Conservation (phyloP, 805 yeast genomes). For the Jamesozyma piceae region DNA sequence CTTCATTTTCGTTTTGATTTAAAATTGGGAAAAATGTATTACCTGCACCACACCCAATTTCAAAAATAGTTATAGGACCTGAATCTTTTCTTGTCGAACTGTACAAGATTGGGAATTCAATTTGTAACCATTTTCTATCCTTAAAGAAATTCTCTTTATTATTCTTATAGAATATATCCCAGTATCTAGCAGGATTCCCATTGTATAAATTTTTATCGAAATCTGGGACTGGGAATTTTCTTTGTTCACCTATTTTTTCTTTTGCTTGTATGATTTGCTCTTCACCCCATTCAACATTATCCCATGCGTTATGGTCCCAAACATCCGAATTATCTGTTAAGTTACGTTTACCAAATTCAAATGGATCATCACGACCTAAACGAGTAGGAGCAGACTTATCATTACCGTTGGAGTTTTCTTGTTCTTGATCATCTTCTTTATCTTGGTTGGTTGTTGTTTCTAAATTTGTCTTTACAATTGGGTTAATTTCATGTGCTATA, state of each 20-base stretch:
- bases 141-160: slow-evolving; percentile 91
- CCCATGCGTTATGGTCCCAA: slow-evolving; percentile 89
- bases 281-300: slow-evolving; percentile 95
- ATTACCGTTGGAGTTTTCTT: too few relatives aligned
- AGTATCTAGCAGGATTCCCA: slow-evolving; percentile 80
- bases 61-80: slow-evolving; percentile 68
- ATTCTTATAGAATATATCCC: slow-evolving; percentile 90
- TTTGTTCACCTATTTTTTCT: slow-evolving; percentile 63
- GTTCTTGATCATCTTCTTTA: slow-evolving; percentile 6
- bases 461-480: slow-evolving; percentile 1
- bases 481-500: slow-evolving; percentile 17
- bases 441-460: neutral
- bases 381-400: slow-evolving; percentile 34
- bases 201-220: slow-evolving; percentile 74
- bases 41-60: slow-evolving; percentile 98
- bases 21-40: slow-evolving; percentile 90
- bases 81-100: slow-evolving; percentile 65
- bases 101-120: slow-evolving; percentile 83
- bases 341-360: slow-evolving; percentile 81
- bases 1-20: slow-evolving; percentile 71
- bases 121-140: slow-evolving; percentile 90
- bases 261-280: slow-evolving; percentile 74
- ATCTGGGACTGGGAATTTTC: slow-evolving; percentile 75
- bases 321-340: slow-evolving; percentile 68
- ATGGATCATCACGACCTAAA: slow-evolving; percentile 80